These are phyloP conservation scores for Hagleromyces aurorensis DNA, from an alignment of 805 yeast genomes.

Conservation along the genomic window DNA sequence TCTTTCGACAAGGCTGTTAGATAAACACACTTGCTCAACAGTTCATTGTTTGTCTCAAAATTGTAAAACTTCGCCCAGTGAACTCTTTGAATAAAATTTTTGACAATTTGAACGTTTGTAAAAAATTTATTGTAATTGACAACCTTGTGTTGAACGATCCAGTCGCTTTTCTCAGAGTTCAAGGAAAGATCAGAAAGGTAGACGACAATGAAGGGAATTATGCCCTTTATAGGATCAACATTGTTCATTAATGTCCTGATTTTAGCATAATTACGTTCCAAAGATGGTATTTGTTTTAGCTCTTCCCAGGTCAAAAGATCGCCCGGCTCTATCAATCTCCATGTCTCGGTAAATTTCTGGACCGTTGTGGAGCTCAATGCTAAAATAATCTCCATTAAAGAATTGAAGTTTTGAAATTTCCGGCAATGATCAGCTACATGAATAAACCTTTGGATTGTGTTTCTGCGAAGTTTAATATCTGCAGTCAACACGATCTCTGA, in stretches of 20 bases:
- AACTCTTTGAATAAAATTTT: constrained; percentile 67
- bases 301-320: constrained; percentile 61
- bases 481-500: constrained; percentile 76
- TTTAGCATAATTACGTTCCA: constrained; percentile 61
- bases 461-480: constrained; percentile 48
- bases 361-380: constrained; percentile 67
- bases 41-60: constrained; percentile 47
- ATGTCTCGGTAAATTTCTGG: constrained; percentile 54
- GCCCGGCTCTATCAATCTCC: constrained; percentile 66
- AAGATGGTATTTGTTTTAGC: constrained; percentile 64
- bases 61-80: constrained; percentile 76
- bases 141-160: constrained; percentile 32
- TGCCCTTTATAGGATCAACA: constrained; percentile 60
- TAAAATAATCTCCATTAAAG: constrained; percentile 78
- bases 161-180: constrained; percentile 40
- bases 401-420: constrained; percentile 69
- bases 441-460: constrained; percentile 75
- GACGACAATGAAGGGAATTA: constrained; percentile 85
- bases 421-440: constrained; percentile 76
- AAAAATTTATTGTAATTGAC: constrained; percentile 75
- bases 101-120: constrained; percentile 67
- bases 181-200: constrained; percentile 76
- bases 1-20: constrained; percentile 65
- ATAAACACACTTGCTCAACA: constrained; percentile 78
- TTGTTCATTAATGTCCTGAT: constrained; percentile 45